Base-by-base conservation (phyloP, 2,329 filamentous ascomycete species). In the Cercospora zeae-maydis region DNA sequence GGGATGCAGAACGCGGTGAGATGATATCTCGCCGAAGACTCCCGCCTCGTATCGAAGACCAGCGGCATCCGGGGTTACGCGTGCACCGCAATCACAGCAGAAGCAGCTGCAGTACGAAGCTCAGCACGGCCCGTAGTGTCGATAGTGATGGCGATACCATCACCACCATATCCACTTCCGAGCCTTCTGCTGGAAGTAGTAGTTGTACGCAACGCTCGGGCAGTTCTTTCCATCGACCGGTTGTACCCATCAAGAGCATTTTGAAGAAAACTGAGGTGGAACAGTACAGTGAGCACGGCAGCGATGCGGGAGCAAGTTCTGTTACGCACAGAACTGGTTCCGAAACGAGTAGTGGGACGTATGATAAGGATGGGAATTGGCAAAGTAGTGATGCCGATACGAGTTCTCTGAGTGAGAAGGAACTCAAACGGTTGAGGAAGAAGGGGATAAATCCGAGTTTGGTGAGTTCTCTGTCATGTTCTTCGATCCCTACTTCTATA, bases 391-490 rank as follows among this genome's bases (percentile, higher is more conserved):
- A 73, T n/a, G 76, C 72, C 49, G 77, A 79, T 59, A 76, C 69
- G 13, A 76, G 73, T 60, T 64, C 66, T 6, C 61, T 80, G 62
- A 77, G 73, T 27, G 73, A 76, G 10, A 74, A 77, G 58, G 76
- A 81, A 51, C 70, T 80, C 47, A 75, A 76, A 62, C 80, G 79
- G 65, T 74, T 79, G 69, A 72, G 74, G 67, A 78, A 79, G 58
- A 82, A 81, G 67, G 78, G 79, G 1, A 78, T 81, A 66, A 80
- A 81, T 63, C 79, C 42, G 24, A 49, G 42, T 49, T 11, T 49
- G 21, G 42, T 49, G 42, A 49, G 42, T 30, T 13, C n/a, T 13
- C 11, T 34, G 2, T 34, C 10, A 27, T n/a, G 7, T 14, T 47
- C 39, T 36, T 13, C 10, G 1, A 8, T 4, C 2, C 14, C 7